Conservation (phyloP, 2,329 filamentous ascomycete species). For the Pseudopithomyces maydicus region DNA sequence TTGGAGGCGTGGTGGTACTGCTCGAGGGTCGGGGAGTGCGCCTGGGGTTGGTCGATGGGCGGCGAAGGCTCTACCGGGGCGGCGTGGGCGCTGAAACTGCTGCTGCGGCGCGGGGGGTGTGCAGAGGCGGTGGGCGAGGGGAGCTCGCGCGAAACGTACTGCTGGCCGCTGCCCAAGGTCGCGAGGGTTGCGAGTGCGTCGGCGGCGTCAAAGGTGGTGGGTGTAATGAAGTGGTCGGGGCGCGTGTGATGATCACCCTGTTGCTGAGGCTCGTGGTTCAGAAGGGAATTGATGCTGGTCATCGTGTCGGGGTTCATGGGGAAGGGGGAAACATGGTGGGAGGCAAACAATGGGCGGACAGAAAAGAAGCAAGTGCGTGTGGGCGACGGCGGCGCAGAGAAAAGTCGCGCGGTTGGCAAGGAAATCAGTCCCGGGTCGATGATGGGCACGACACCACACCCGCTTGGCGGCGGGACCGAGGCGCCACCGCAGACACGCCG, state of each 20-base stretch:
- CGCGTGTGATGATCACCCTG: constrained; percentile 12
- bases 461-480: constrained; percentile 3
- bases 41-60: constrained; percentile 37
- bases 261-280: constrained; percentile 37
- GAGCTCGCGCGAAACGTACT: constrained; percentile 37
- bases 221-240: constrained; percentile 13
- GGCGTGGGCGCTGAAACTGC: constrained; percentile 40
- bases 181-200: constrained; percentile 47
- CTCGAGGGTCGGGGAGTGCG: constrained; percentile 52
- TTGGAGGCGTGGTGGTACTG: constrained; percentile 53
- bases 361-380: background rate
- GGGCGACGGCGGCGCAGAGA: background rate
- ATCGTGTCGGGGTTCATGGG: constrained; percentile 23
- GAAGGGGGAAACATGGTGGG: constrained; percentile 1
- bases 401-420: constrained; percentile 1
- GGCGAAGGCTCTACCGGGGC: constrained; percentile 48
- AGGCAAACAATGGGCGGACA: background rate
- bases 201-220: constrained; percentile 45
- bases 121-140: constrained; percentile 36
- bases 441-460: background rate
- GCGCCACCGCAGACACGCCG: background rate
- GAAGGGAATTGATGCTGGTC: constrained; percentile 43
- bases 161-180: constrained; percentile 37
- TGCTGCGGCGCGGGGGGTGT: constrained; percentile 36
- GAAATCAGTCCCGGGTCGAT: background rate